Conservation (phyloP, 2,329 filamentous ascomycete genomes). For the Aspergillus sp. region DNA sequence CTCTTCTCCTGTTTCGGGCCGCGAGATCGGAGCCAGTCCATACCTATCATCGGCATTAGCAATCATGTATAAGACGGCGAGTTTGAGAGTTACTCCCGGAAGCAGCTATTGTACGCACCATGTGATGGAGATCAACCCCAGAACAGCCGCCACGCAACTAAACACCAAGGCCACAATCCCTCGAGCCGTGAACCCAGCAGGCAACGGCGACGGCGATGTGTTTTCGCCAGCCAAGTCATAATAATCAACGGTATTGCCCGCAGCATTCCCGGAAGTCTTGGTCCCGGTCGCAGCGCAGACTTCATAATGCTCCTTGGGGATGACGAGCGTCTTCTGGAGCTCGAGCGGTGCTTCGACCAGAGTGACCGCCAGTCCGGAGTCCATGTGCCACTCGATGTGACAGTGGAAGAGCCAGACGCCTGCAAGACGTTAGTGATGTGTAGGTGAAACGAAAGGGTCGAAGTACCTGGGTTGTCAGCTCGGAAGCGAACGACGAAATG, state of each 20-base stretch:
- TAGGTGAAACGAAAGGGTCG: too few relatives aligned
- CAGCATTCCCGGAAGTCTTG: slow-evolving; percentile 67
- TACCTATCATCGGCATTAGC: neutral
- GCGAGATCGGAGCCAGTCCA: neutral
- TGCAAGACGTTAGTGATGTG: too few relatives aligned
- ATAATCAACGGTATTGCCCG: slow-evolving; percentile 64
- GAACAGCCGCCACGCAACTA: slow-evolving; percentile 65
- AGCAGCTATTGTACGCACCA: slow-evolving; percentile 66
- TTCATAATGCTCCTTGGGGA: slow-evolving; percentile 62
- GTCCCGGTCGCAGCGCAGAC: slow-evolving; percentile 56
- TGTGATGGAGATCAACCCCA: slow-evolving; percentile 66
- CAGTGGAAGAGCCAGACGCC: slow-evolving; percentile 72
- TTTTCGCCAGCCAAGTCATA: slow-evolving; percentile 65
- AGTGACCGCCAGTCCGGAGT: slow-evolving; percentile 64
- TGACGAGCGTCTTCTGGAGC: slow-evolving; percentile 58
- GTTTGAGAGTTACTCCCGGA: too few relatives aligned
- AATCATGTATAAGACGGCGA: too few relatives aligned
- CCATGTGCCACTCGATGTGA: slow-evolving; percentile 76
- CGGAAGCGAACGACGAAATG: slow-evolving; percentile 61
- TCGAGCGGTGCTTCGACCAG: slow-evolving; percentile 63
- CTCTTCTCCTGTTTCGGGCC: neutral
- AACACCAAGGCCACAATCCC: slow-evolving; percentile 76
- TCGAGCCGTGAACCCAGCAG: slow-evolving; percentile 66
- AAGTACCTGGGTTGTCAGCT: slow-evolving; percentile 43
- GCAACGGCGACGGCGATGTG: slow-evolving; percentile 54